These are phyloP conservation scores for Kodamaea lidongshanica DNA, from an alignment of 805 yeast genomes.

Conservation along the genomic window DNA sequence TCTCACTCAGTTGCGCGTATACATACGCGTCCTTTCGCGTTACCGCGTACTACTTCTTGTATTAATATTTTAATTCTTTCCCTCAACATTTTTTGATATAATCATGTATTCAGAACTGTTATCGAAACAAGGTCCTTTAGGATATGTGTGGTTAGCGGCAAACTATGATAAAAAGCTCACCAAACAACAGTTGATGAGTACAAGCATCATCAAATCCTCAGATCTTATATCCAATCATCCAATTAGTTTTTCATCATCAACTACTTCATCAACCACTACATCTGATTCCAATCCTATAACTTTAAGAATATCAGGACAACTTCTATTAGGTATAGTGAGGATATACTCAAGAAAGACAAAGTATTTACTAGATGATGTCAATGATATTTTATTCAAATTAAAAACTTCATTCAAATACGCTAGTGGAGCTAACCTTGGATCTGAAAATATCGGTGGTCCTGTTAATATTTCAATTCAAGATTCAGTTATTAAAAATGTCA, in stretches of 20 bases:
- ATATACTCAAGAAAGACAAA: slow-evolving; percentile 83
- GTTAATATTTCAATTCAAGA: slow-evolving; percentile 53
- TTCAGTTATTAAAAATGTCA: slow-evolving; percentile 55
- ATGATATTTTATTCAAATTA: slow-evolving; percentile 65
- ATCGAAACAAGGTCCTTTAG: slow-evolving; percentile 75
- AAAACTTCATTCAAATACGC: slow-evolving; percentile 56
- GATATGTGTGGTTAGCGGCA: slow-evolving; percentile 90
- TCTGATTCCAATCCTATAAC: slow-evolving; percentile 54
- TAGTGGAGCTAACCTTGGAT: slow-evolving; percentile 24
- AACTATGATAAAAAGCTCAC: slow-evolving; percentile 74
- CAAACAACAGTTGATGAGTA: slow-evolving; percentile 63
- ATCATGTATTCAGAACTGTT: slow-evolving; percentile 10
- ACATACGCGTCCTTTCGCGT: too few relatives aligned
- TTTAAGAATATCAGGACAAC: slow-evolving; percentile 75
- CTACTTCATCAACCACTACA: slow-evolving; percentile 11
- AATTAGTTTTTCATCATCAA: slow-evolving; percentile 36
- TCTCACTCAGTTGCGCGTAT: too few relatives aligned
- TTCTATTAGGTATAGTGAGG: slow-evolving; percentile 78
- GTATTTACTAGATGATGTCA: slow-evolving; percentile 75
- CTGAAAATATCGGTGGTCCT: slow-evolving; percentile 27
- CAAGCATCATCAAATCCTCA: slow-evolving; percentile 57
- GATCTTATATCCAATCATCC: slow-evolving; percentile 47
- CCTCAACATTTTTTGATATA: slow-evolving; percentile 1
- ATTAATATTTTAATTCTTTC: neutral
- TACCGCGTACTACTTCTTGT: neutral